Evolutionary conservation across 768 basidiomycete genomes (phyloP), one percentile per base, ranked within the genome.

Genomic region (Phaffia australis): DNA sequence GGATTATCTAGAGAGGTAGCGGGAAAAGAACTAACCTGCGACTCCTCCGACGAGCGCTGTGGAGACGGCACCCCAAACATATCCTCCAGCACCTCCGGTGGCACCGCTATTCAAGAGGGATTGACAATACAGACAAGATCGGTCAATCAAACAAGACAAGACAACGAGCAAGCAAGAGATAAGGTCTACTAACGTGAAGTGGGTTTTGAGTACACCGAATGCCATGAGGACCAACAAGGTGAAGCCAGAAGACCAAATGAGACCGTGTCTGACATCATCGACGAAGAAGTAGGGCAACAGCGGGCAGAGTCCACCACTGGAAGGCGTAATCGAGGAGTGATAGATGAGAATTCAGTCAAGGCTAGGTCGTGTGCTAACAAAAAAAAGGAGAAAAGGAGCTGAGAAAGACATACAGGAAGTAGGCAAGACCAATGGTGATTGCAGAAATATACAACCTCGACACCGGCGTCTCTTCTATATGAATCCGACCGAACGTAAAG

Each of bases 281-380:
- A 92, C 83, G 79, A 91, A 90, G 48, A 58, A 55, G 78, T 95
- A 94, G 14, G 91, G 91, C 14, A 92, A 71, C 47, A 99, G 82
- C 0, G 95, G 95, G 72, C 98, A 88, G 64, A 93, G 80, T 35
- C 95, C 95, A 55, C 95, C 95, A 63, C 94, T 61, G 69, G 93
- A 85, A 94, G 19, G 19, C n/a, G 11, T 8, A n/a, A 42, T 42
- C 35, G 11, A 4, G 11, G n/a, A 42, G n/a, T 15, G 59, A 29
- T 7, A 30, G 46, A 29, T 16, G 9, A 32, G 46, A 29, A 11
- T 7, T 23, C 9, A 15, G 3, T 42, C 35, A 42, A 11, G 35
- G 11, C 4, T 11, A 55, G 27, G 3, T 27, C 29, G 4, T 64
- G 16, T 8, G 19, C 16, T 32, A 9, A 42, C n/a, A 49, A 60